phyloP scores from a whole-genome alignment of 495 filamentous ascomycete genomes.

The Penicillium soppii region DNA sequence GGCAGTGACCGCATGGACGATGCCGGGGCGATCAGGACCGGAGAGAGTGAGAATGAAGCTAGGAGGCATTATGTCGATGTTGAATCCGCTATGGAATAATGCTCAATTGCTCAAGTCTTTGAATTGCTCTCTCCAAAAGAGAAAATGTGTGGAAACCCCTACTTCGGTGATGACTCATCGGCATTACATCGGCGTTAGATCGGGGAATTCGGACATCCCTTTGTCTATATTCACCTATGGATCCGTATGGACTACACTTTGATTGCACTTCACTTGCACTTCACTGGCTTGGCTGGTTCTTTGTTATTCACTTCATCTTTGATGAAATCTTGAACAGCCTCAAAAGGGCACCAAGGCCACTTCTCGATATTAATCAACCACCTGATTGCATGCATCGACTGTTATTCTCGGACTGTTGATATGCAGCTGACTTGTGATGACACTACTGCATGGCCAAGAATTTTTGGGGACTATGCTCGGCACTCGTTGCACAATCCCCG shows the following conservation, averaged over 20 bases:
- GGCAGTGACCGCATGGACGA: conserved; percentile 73
- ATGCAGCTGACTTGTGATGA: background rate
- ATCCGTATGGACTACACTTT: too few relatives aligned
- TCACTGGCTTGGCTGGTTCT: too few relatives aligned
- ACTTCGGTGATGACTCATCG: conserved; percentile 7
- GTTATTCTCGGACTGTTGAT: too few relatives aligned
- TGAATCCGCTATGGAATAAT: conserved; percentile 34
- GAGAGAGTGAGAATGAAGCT: conserved; percentile 74
- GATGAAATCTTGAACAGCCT: too few relatives aligned
- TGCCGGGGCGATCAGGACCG: conserved; percentile 71
- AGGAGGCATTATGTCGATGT: conserved; percentile 37
- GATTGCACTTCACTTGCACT: too few relatives aligned
- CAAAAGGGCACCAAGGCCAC: too few relatives aligned
- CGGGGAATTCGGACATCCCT: background rate
- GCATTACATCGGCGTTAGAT: too few relatives aligned
- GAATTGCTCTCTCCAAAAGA: background rate
- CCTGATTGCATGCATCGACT: too few relatives aligned
- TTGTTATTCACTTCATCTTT: too few relatives aligned
- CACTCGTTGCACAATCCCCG: background rate
- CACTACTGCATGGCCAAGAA: background rate
- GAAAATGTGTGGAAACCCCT: background rate
- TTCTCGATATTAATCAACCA: too few relatives aligned
- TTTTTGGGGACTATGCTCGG: background rate
- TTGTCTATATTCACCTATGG: too few relatives aligned
- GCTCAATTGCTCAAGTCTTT: background rate